Evolutionary conservation across 345 rosid species (phyloP), one percentile per base, ranked within the genome.

Genomic region (Rhizophora mangle): DNA sequence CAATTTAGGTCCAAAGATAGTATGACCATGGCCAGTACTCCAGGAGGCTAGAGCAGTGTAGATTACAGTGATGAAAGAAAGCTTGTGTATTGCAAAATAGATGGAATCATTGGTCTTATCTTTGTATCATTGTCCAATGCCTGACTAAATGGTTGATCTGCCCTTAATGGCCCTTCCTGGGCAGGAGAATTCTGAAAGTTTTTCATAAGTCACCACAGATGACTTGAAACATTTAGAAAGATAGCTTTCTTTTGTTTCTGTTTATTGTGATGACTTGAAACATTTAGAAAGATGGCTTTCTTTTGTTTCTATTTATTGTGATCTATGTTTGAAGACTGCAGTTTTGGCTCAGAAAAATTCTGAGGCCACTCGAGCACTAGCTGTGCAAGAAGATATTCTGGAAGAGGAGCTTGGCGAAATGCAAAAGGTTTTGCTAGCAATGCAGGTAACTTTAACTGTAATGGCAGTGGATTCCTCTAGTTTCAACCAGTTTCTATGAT

Each of bases 271-370:
- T 39, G 47, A 39, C 47, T 39, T 39, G 16, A 11, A 0, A 39
- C 16, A 39, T 10, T 39, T 39, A 21, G 58, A 55, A n/a, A 6
- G 15, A n/a, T 26, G 5, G 59, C 29, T 55, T 55, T n/a, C 4
- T 22, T 6, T 22, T 36, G 21, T 69, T 34, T 11, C 6, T 62
- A 72, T 39, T 68, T 68, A 29, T 31, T 63, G 60, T 21, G 72
- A n/a, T 68, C 30, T 64, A 8, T 68, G 60, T 43, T 36, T 63
- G 62, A 81, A 95, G 99, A 72, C 96, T 79, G 97, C 99, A 71
- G 88, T 96, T 76, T 87, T 95, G 90, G 92, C 97, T 74, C 92
- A 92, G 67, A 95, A 86, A 85, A 95, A 87, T 74, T 89, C 99
- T 13, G 99, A 92, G 70, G 98, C 91, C 7, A 90, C 96, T n/a